Conservation (phyloP, 2,329 filamentous ascomycete genomes). For the Zymoseptoria passerinii region DNA sequence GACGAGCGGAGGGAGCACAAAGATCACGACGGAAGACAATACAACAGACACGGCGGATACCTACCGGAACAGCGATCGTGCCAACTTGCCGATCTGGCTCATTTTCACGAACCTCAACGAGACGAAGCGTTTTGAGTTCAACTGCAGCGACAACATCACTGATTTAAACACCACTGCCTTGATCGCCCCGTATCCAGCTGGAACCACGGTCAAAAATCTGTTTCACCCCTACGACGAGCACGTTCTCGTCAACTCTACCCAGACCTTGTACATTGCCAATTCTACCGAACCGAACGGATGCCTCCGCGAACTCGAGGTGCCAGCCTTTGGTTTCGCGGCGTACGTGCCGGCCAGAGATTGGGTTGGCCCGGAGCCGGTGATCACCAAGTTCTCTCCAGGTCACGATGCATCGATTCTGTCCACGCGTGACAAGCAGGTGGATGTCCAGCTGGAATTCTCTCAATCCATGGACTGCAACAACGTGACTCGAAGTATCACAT, state of each 20-base stretch:
- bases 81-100: constrained; percentile 39
- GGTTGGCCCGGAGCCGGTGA: constrained; percentile 44
- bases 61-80: constrained; percentile 2
- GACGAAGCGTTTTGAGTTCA: constrained; percentile 46
- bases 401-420: constrained; percentile 50
- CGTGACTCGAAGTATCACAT: constrained; percentile 41
- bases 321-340: constrained; percentile 49
- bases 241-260: constrained; percentile 33
- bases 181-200: constrained; percentile 46
- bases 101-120: constrained; percentile 41
- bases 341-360: constrained; percentile 47
- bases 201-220: constrained; percentile 50
- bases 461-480: constrained; percentile 50
- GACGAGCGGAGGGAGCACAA: background rate
- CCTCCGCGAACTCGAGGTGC: constrained; percentile 42
- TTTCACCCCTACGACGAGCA: constrained; percentile 52
- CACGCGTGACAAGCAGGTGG: constrained; percentile 37
- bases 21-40: background rate
- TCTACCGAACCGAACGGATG: constrained; percentile 46
- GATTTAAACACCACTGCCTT: constrained; percentile 36
- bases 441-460: constrained; percentile 50
- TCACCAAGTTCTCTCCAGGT: constrained; percentile 51
- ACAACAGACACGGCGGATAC: background rate
- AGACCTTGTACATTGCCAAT: constrained; percentile 32
- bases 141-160: constrained; percentile 39